Evolutionary conservation across 768 basidiomycete species (phyloP).

Genomic region (Tylopilus sp.): DNA sequence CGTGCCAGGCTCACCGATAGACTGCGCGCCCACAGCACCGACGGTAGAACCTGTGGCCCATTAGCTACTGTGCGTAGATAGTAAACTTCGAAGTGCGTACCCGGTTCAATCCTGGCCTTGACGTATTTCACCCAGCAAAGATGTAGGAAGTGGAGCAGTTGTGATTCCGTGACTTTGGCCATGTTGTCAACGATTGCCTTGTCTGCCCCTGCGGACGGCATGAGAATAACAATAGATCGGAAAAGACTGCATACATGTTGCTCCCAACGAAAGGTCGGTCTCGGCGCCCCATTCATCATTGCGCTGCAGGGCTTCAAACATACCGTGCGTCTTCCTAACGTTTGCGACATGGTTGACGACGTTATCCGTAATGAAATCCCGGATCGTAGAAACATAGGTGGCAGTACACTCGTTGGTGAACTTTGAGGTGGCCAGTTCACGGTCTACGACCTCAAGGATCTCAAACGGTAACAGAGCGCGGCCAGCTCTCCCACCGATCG

Average conservation of each 20-base stretch:
- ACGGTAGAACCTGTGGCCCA: conserved; percentile 79
- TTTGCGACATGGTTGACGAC: conserved; percentile 65
- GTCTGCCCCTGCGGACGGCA: conserved; percentile 48
- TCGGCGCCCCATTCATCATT: conserved; percentile 74
- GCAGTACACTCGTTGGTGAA: conserved; percentile 71
- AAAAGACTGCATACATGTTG: conserved; percentile 50
- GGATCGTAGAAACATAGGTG: conserved; percentile 65
- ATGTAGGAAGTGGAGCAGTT: conserved; percentile 77
- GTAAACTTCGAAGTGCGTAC: conserved; percentile 33
- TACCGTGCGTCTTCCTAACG: conserved; percentile 66
- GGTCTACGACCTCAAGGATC: conserved; percentile 68
- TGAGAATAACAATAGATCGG: background rate
- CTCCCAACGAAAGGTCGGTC: conserved; percentile 73
- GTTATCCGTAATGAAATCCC: conserved; percentile 64
- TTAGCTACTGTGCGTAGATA: background rate
- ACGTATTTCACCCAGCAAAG: conserved; percentile 90
- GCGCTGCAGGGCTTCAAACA: conserved; percentile 79
- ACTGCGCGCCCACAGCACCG: conserved; percentile 97
- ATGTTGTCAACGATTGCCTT: conserved; percentile 83
- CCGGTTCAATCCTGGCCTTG: conserved; percentile 95
- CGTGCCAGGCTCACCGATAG: conserved; percentile 98
- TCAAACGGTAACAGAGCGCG: conserved; percentile 82
- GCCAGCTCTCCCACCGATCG: conserved; percentile 55
- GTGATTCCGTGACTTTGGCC: conserved; percentile 81
- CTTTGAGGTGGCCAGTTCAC: conserved; percentile 51